Conservation (phyloP, 495 filamentous ascomycete genomes). For the Aspergillus bertholletiae region DNA sequence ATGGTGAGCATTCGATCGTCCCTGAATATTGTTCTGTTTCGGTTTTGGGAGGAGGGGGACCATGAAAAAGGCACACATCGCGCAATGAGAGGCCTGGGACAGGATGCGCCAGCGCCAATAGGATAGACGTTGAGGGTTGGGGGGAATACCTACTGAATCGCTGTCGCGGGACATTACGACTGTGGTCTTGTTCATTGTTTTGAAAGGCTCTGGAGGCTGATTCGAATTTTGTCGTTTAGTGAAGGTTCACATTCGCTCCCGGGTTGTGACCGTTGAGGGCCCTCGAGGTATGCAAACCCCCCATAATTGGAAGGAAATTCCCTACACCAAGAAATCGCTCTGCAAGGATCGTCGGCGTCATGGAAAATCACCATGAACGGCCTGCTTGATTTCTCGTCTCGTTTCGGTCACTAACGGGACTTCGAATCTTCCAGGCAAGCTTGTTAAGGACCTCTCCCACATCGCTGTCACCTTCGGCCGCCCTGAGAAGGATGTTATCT, state of each 20-base stretch:
- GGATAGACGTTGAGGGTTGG: neutral
- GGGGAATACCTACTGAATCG: neutral
- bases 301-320: neutral
- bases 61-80: neutral
- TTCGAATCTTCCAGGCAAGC: conserved; percentile 61
- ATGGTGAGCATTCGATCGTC: conserved; percentile 65
- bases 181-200: conserved; percentile 4
- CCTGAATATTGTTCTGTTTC: conserved; percentile 10
- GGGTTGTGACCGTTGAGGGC: conserved; percentile 92
- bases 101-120: conserved; percentile 3
- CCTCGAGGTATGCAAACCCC: conserved; percentile 63
- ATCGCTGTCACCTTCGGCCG: conserved; percentile 91
- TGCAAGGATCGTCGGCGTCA: neutral
- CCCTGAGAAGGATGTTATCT: conserved; percentile 76
- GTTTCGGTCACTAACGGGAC: conserved; percentile 11
- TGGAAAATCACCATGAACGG: neutral
- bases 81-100: conserved; percentile 2
- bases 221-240: conserved; percentile 54
- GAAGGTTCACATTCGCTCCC: conserved; percentile 93
- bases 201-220: conserved; percentile 21
- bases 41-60: neutral
- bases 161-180: neutral
- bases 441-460: conserved; percentile 93
- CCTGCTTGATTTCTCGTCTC: neutral
- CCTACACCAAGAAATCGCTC: neutral